These are phyloP conservation scores for Starmerella bombi DNA, from an alignment of 805 yeast species.

Conservation along the genomic window DNA sequence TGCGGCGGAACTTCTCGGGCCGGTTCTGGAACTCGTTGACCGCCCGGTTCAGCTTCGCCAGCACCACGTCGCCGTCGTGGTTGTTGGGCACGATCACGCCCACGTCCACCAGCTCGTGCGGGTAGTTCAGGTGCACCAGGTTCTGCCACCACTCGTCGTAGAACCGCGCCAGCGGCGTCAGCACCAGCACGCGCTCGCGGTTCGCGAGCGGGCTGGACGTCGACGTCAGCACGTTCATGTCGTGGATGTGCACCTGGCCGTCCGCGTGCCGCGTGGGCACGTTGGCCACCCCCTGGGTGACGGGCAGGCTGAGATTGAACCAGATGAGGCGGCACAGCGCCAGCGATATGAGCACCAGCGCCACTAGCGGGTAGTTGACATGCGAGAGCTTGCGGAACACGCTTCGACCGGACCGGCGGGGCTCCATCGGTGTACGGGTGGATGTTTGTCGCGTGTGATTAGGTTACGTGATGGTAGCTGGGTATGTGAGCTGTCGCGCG, in stretches of 20 bases:
- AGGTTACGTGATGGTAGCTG: too few relatives aligned
- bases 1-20: slow-evolving; percentile 59
- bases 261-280: slow-evolving; percentile 21
- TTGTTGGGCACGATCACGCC: slow-evolving; percentile 87
- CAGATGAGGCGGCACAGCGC: slow-evolving; percentile 12
- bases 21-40: slow-evolving; percentile 53
- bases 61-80: slow-evolving; percentile 66
- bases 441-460: background rate
- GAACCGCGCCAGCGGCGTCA: slow-evolving; percentile 84
- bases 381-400: slow-evolving; percentile 6
- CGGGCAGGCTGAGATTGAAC: slow-evolving; percentile 14
- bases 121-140: slow-evolving; percentile 59
- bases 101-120: slow-evolving; percentile 68
- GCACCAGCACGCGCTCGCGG: slow-evolving; percentile 68
- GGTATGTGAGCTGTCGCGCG: too few relatives aligned
- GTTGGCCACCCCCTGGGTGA: slow-evolving; percentile 18
- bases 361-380: slow-evolving; percentile 25
- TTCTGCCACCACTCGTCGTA: slow-evolving; percentile 82
- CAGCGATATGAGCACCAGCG: slow-evolving; percentile 7
- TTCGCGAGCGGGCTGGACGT: slow-evolving; percentile 59
- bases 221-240: slow-evolving; percentile 64
- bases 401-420: slow-evolving; percentile 10
- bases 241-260: slow-evolving; percentile 21
- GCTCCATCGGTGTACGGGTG: slow-evolving; percentile 15
- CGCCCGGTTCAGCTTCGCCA: slow-evolving; percentile 58